Conservation (phyloP, 345 rosid genomes). For the Citrus medica region DNA sequence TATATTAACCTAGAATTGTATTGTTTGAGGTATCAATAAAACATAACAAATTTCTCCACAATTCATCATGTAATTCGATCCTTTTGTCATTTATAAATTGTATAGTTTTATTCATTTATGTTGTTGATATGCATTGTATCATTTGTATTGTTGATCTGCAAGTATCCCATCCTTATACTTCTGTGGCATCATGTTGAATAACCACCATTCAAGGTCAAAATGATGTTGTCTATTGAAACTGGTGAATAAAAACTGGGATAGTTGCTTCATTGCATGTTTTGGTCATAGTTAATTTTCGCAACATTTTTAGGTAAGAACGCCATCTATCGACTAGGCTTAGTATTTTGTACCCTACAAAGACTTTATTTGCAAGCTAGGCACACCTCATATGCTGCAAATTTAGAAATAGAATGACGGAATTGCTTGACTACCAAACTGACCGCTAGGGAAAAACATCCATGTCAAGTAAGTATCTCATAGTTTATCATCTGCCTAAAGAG, state of each 20-base stretch:
- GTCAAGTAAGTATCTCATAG: not conserved
- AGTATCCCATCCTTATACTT: not conserved
- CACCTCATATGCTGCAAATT: not conserved
- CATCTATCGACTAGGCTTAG: not conserved
- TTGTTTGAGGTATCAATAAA: too few relatives aligned
- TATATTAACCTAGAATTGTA: too few relatives aligned
- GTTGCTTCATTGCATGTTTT: not conserved
- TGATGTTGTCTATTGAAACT: not conserved
- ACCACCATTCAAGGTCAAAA: not conserved
- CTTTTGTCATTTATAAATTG: too few relatives aligned
- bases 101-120: too few relatives aligned
- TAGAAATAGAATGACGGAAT: not conserved
- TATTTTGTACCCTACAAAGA: not conserved
- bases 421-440: not conserved
- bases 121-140: too few relatives aligned
- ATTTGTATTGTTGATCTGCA: too few relatives aligned
- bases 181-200: not conserved
- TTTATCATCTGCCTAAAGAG: not conserved
- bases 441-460: not conserved
- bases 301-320: not conserved
- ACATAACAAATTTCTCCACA: too few relatives aligned
- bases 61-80: too few relatives aligned
- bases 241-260: not conserved
- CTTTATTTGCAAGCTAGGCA: not conserved
- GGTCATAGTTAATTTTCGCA: not conserved